Conservation (phyloP, 2,329 filamentous ascomycete genomes). For the Cordyceps javanica region DNA sequence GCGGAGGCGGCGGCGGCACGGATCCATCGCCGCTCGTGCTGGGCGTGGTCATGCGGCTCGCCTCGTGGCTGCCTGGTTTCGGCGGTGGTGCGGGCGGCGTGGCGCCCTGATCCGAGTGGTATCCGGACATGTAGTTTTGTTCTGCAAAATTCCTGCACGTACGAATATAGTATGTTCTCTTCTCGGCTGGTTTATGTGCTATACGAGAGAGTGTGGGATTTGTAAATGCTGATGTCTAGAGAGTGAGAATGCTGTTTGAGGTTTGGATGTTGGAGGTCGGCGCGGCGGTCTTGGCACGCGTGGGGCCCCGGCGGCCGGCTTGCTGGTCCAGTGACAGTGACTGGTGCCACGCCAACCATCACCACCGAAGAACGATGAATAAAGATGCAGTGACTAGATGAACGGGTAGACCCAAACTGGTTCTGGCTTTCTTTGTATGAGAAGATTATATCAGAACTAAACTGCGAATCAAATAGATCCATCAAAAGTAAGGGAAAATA, state of each 20-base stretch:
- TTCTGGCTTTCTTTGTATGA: background rate
- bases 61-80: slow-evolving; percentile 64
- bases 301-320: background rate
- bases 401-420: background rate
- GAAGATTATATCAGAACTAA: background rate
- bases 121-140: slow-evolving; percentile 22
- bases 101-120: slow-evolving; percentile 23
- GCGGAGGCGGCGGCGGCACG: slow-evolving; percentile 36
- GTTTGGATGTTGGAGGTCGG: background rate
- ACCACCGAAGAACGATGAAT: background rate
- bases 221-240: background rate
- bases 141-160: background rate
- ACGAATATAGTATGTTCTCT: no score
- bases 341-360: background rate
- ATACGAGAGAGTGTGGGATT: no score
- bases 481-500: no score
- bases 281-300: background rate
- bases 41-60: slow-evolving; percentile 61
- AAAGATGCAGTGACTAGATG: background rate
- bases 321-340: background rate
- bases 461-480: no score
- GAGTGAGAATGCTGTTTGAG: background rate
- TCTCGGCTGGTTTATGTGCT: no score
- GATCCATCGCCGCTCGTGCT: slow-evolving; percentile 41
- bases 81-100: slow-evolving; percentile 64